Base-by-base conservation (phyloP, 768 basidiomycete genomes). In the Strobilomyces dryophilus region DNA sequence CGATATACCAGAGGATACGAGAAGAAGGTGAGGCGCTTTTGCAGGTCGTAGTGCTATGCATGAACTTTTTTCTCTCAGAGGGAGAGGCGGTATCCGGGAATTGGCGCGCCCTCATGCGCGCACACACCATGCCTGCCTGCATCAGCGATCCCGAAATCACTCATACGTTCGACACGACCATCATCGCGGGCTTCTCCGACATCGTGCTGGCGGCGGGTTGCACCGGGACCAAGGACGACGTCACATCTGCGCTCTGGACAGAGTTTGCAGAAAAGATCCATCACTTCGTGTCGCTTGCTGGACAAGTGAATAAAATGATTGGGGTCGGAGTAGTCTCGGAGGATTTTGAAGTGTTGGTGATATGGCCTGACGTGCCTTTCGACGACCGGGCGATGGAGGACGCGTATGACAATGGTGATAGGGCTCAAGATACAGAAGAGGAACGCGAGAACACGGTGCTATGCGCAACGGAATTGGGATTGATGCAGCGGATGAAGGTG, bases 201-300 rank as follows among this genome's bases (percentile, higher is more conserved):
- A 66, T 69, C 18, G 52, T 69, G n/a, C 9, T 55, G 5, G 54
- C 57, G 5, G 68, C 66, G 1, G 68, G 68, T 9, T 68, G 63
- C 47, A 57, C 52, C 18, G 15, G 49, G 8, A 2, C 54, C 4
- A 45, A 52, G 43, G 18, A 51, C 0, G 63, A 66, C 9, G 59
- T 79, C 1, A 71, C 71, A 10, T 69, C 74, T 9, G 66, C 66
- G n/a, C 66, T 83, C 37, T 66, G 67, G 31, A 56, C 66, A 6
- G 70, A 69, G 18, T 83, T 82, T 57, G 66, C 63, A 3, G 73
- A 72, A 0, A 71, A 71, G 24, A 64, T 82, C 17, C 60, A 59
- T 18, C 58, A 66, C 15, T 71, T 84, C 37, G 73, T 79, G 34
- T 70, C 71, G 42, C 64, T 72, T 17, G 77, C 80, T 12, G 69